Evolutionary conservation across 805 yeast genomes (phyloP), one percentile per base, ranked within the genome.

Genomic region (Metschnikowia matae): DNA sequence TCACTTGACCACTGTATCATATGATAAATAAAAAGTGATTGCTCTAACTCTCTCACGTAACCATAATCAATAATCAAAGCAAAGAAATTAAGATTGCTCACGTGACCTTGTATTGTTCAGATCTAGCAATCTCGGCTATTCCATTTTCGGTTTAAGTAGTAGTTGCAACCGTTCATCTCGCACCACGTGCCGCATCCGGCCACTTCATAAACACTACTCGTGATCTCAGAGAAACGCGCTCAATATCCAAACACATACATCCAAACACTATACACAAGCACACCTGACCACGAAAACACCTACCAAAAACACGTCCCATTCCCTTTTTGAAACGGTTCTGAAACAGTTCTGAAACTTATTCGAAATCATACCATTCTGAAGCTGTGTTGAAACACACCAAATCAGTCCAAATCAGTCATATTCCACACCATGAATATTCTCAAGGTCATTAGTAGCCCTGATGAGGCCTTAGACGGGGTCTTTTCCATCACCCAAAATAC

Each of bases 401-500:
- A 32, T 32, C 10, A 26, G 29, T 26, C 11, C 29, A 26, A 26
- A 8, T 15, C 35, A 33, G 35, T 15, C 35, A 33, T 6, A 34
- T 10, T 14, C 10, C 10, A 34, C 37, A 17, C 18, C 2, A 42
- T 42, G 45, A 23, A 42, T 13, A 42, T 42, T 4, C 38, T 42
- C 26, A 42, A 42, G 38, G 38, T 42, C 31, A n/a, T 34, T 18
- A 17, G 36, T 15, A n/a, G 17, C 14, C 34, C 34, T 11, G 33
- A 40, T 15, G 34, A n/a, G 15, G 21, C 34, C n/a, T 15, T 20
- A 10, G 21, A 26, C 6, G 17, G 15, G 6, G 43, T 29, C 18
- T 41, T 41, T 31, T 48, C 51, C 7, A 44, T 41, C n/a, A 31
- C n/a, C 7, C 44, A 29, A n/a, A 23, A 34, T 4, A 34, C 46